These are phyloP conservation scores for Wickerhamiella siamensis DNA, from an alignment of 805 yeast species.

Conservation along the genomic window DNA sequence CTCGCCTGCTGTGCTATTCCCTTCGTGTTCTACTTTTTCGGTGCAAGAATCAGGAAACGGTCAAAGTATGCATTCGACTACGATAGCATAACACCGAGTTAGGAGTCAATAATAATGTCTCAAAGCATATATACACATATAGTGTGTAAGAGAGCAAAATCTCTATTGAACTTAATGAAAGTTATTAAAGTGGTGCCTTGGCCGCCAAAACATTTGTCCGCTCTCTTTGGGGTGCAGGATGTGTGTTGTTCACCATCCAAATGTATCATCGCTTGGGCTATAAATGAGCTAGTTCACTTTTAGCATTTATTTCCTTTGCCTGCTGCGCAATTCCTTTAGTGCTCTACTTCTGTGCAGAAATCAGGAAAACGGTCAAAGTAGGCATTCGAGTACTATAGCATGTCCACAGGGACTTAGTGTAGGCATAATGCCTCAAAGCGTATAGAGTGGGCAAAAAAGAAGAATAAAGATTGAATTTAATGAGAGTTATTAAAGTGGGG, in stretches of 20 bases:
- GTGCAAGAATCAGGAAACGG: constrained; percentile 33
- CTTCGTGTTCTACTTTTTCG: constrained; percentile 36
- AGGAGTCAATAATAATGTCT: too few species aligned
- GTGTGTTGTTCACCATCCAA: constrained; percentile 43
- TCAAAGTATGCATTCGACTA: constrained; percentile 21
- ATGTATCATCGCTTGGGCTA: constrained; percentile 42
- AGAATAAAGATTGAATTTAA: too few species aligned
- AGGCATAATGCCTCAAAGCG: too few species aligned
- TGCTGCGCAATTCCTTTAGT: constrained; percentile 43
- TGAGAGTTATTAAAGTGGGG: too few species aligned
- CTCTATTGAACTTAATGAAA: too few species aligned
- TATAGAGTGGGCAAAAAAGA: too few species aligned
- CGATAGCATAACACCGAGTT: too few species aligned
- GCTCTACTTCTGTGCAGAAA: constrained; percentile 36
- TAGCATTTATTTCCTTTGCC: constrained; percentile 36
- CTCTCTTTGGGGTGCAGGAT: constrained; percentile 39
- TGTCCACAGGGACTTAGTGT: too few species aligned
- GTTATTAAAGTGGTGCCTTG: too few species aligned
- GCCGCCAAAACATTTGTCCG: constrained; percentile 65
- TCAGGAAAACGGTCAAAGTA: constrained; percentile 30
- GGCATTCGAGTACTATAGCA: background rate
- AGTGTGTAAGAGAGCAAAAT: too few species aligned
- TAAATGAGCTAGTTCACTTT: constrained; percentile 44
- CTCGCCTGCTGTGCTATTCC: constrained; percentile 41
- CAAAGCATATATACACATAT: too few species aligned